These are phyloP conservation scores for Aureobasidium sp. DNA, from an alignment of 2,329 filamentous ascomycete genomes.

Conservation along the genomic window DNA sequence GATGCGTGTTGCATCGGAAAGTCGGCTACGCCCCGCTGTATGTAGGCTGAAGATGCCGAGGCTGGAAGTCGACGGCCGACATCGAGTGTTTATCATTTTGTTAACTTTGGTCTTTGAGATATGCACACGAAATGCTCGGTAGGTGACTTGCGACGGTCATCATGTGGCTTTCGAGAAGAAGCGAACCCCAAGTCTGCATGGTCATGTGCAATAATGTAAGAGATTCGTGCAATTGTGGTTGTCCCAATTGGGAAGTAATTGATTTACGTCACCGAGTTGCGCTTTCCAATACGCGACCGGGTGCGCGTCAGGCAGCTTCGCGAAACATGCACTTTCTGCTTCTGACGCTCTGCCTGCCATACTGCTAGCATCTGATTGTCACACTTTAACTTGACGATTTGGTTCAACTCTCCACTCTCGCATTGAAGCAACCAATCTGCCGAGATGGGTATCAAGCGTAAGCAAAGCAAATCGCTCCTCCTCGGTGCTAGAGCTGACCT, in stretches of 20 bases:
- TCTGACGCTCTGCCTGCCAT: not conserved
- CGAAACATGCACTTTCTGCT: slow-evolving; percentile 1
- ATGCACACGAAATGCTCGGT: not conserved
- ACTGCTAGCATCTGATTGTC: not conserved
- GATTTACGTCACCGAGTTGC: not conserved
- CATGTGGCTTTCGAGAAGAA: not conserved
- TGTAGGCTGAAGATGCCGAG: slow-evolving; percentile 2
- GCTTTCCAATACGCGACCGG: not conserved
- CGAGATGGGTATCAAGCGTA: slow-evolving; percentile 32
- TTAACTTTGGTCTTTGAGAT: not conserved
- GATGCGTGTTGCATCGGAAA: slow-evolving; percentile 9
- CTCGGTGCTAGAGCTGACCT: not conserved
- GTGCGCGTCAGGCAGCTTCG: slow-evolving; percentile 5
- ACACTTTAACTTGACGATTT: not conserved
- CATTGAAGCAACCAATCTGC: not conserved
- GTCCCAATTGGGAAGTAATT: slow-evolving; percentile 7
- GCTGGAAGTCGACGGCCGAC: slow-evolving; percentile 11
- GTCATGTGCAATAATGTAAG: not conserved
- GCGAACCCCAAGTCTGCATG: not conserved
- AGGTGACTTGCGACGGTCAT: not conserved
- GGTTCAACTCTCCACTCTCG: not conserved
- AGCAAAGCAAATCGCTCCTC: not conserved
- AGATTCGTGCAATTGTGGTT: not conserved
- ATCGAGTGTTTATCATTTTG: not conserved
- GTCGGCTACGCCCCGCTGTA: slow-evolving; percentile 5